Conservation (phyloP, 345 rosid species). For the Boechera stricta region DNA sequence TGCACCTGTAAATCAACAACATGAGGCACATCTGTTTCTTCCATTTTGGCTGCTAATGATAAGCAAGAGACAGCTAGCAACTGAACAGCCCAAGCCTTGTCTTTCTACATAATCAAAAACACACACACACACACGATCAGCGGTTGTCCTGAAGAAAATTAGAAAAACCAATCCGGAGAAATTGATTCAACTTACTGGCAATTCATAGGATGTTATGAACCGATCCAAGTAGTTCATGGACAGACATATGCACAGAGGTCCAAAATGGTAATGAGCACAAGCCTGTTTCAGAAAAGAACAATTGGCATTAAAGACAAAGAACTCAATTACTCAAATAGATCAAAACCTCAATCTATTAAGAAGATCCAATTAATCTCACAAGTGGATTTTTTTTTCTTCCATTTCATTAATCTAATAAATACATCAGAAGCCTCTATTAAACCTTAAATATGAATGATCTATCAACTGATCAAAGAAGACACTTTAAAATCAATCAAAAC, state of each 20-base stretch:
- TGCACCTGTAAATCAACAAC: constrained; percentile 72
- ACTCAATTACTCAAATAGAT: constrained; percentile 27
- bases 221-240: constrained; percentile 76
- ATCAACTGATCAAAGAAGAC: constrained; percentile 30
- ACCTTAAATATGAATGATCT: constrained; percentile 12
- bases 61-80: constrained; percentile 73
- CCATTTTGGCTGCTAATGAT: constrained; percentile 80
- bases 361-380: constrained; percentile 31
- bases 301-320: constrained; percentile 31
- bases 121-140: constrained; percentile 15
- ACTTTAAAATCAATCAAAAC: background rate
- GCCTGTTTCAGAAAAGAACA: constrained; percentile 52
- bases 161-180: background rate
- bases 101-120: constrained; percentile 50
- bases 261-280: constrained; percentile 62
- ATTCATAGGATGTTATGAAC: constrained; percentile 61
- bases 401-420: constrained; percentile 11
- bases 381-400: background rate
- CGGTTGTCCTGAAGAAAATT: background rate
- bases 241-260: constrained; percentile 58
- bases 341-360: constrained; percentile 29
- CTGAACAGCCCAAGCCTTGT: constrained; percentile 68
- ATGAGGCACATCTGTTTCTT: constrained; percentile 65
- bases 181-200: constrained; percentile 64
- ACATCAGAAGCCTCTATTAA: constrained; percentile 4